These are phyloP conservation scores for Mayamaea pseudoterrestris DNA, from an alignment of 108 stramenopile genomes.

Conservation along the genomic window DNA sequence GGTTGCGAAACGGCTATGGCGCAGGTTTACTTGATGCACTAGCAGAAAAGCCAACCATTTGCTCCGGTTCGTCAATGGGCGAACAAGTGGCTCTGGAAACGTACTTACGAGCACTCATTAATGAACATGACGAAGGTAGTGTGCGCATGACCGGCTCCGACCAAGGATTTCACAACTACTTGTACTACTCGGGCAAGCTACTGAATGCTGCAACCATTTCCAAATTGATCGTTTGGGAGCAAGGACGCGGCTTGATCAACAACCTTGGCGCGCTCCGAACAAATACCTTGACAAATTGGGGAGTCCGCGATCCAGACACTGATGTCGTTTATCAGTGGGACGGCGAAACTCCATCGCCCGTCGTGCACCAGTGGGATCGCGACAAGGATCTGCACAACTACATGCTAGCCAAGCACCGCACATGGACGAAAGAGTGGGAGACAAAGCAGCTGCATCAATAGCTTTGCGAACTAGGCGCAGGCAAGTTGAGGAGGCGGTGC, in stretches of 20 bases:
- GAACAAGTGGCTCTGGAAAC: conserved; percentile 68
- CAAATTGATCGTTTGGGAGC: conserved; percentile 55
- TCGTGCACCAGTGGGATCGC: conserved; percentile 81
- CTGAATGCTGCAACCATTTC: conserved; percentile 32
- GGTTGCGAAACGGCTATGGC: conserved; percentile 47
- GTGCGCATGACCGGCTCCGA: conserved; percentile 68
- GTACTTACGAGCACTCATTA: conserved; percentile 70
- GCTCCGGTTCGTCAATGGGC: conserved; percentile 72
- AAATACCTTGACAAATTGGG: conserved; percentile 53
- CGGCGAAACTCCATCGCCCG: conserved; percentile 50
- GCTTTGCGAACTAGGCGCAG: no score
- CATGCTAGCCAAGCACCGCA: background rate
- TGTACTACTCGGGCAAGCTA: conserved; percentile 57
- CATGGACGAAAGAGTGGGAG: conserved; percentile 5
- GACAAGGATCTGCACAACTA: conserved; percentile 38
- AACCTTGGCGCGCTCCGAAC: conserved; percentile 65
- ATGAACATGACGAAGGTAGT: conserved; percentile 58
- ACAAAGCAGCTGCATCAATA: no score
- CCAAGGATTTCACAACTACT: conserved; percentile 74
- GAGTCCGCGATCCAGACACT: conserved; percentile 28
- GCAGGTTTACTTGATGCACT: conserved; percentile 21
- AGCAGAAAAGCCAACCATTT: conserved; percentile 58
- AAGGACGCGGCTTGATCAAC: conserved; percentile 75
- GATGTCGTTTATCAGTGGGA: conserved; percentile 68
- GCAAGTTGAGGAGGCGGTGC: no score